phyloP scores from a whole-genome alignment of 2,329 filamentous ascomycete species.

The Aspergillus carbonarius region DNA sequence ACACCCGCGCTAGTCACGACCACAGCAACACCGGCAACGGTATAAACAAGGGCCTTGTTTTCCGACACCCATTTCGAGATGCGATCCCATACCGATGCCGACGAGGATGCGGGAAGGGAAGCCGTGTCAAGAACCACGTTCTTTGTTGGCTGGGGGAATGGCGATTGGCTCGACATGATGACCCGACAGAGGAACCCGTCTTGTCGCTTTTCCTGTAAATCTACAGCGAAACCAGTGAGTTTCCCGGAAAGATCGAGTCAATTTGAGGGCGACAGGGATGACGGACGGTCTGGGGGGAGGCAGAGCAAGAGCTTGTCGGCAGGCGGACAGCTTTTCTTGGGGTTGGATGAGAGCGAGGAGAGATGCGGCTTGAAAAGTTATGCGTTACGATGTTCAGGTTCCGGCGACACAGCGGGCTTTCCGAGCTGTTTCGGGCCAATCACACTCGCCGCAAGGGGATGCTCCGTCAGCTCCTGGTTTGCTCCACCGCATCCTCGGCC shows the following conservation, averaged over 20 bases:
- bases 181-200: constrained; percentile 20
- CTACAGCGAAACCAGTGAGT: constrained; percentile 5
- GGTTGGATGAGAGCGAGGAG: constrained; percentile 28
- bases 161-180: constrained; percentile 43
- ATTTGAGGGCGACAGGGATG: not conserved
- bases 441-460: constrained; percentile 23
- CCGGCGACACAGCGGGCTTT: constrained; percentile 19
- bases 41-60: constrained; percentile 94
- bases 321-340: constrained; percentile 17
- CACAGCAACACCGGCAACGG: constrained; percentile 88
- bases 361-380: constrained; percentile 39
- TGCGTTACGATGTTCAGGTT: constrained; percentile 25
- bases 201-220: constrained; percentile 14
- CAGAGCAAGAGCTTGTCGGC: constrained; percentile 16
- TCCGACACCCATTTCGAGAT: constrained; percentile 89
- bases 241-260: not conserved
- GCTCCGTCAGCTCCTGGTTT: constrained; percentile 16
- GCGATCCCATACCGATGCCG: constrained; percentile 81
- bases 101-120: constrained; percentile 46
- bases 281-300: constrained; percentile 23
- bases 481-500: constrained; percentile 14
- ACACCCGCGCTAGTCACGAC: constrained; percentile 89
- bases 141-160: constrained; percentile 36
- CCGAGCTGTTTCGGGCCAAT: constrained; percentile 33
- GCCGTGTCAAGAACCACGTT: constrained; percentile 43